Conservation (phyloP, 2,329 filamentous ascomycete species). For the Xylaria sp. region DNA sequence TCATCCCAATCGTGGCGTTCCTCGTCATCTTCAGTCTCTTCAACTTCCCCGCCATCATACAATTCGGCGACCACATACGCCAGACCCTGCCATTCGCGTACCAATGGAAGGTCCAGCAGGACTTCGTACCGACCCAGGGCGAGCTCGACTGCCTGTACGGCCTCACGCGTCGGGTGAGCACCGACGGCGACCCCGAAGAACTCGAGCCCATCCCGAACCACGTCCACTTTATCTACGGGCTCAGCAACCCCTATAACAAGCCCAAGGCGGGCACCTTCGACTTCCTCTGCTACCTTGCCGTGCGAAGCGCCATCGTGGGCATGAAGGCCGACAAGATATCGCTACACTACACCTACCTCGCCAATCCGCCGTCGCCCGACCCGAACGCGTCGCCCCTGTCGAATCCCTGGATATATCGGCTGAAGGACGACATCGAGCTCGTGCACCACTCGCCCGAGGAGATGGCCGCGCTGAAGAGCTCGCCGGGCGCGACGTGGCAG, state of each 20-base stretch:
- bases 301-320: constrained; percentile 42
- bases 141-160: constrained; percentile 41
- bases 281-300: constrained; percentile 43
- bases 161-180: constrained; percentile 17
- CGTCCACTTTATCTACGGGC: constrained; percentile 43
- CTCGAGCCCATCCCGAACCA: constrained; percentile 41
- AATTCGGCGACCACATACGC: constrained; percentile 36
- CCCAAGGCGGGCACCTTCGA: constrained; percentile 39
- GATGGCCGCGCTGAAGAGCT: constrained; percentile 32
- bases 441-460: constrained; percentile 40
- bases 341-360: constrained; percentile 44
- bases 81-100: constrained; percentile 41
- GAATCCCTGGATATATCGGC: constrained; percentile 41
- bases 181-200: constrained; percentile 8
- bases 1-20: constrained; percentile 25
- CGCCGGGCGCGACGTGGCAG: constrained; percentile 36
- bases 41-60: constrained; percentile 26
- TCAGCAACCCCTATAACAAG: constrained; percentile 39
- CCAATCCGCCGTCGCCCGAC: constrained; percentile 38
- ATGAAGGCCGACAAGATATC: constrained; percentile 41
- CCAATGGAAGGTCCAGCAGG: constrained; percentile 38
- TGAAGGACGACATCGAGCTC: constrained; percentile 40
- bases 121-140: constrained; percentile 35
- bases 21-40: constrained; percentile 29
- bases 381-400: constrained; percentile 36